Percentiles rank a stretch among this genome's conserved stretches.
phyloP scores from a whole-genome alignment of 2,329 filamentous ascomycete species.

The Podosphaera fusca region DNA sequence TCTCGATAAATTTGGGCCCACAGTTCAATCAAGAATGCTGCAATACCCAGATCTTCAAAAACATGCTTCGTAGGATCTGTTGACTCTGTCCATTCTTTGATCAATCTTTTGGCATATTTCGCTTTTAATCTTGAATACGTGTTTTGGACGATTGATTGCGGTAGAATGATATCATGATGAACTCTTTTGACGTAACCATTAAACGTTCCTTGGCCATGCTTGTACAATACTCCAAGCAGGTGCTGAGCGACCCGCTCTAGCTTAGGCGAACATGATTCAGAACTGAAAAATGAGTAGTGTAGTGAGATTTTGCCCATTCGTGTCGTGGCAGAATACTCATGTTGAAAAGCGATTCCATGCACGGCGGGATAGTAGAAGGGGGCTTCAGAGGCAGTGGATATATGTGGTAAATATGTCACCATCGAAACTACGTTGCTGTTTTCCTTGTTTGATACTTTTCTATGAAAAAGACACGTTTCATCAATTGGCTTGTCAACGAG shows the following conservation, averaged over 20 bases:
- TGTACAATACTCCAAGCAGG: conserved; percentile 44
- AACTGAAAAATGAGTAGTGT: conserved; percentile 32
- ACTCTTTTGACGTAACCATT: conserved; percentile 59
- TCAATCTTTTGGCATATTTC: conserved; percentile 49
- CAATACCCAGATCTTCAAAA: conserved; percentile 80
- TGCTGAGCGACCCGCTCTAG: conserved; percentile 44
- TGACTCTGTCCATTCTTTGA: conserved; percentile 59
- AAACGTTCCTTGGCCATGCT: conserved; percentile 43
- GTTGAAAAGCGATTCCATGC: conserved; percentile 49
- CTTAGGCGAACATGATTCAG: conserved; percentile 19
- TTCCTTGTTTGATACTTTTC: conserved; percentile 11
- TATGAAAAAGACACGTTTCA: conserved; percentile 63
- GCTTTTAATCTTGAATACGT: conserved; percentile 62
- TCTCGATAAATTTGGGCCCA: conserved; percentile 61
- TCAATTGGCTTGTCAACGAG: conserved; percentile 50
- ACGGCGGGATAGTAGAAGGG: conserved; percentile 80
- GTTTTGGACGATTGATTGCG: conserved; percentile 56
- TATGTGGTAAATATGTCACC: conserved; percentile 61
- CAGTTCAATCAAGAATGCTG: conserved; percentile 76
- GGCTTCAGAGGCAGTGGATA: conserved; percentile 32
- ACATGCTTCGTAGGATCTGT: conserved; percentile 84
- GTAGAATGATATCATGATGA: conserved; percentile 59
- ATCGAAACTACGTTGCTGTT: conserved; percentile 22
- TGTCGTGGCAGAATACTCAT: conserved; percentile 31
- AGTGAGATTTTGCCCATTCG: conserved; percentile 30